Conservation (phyloP, 1,284 basidiomycete genomes). For the Fomitopsis pinicola region DNA sequence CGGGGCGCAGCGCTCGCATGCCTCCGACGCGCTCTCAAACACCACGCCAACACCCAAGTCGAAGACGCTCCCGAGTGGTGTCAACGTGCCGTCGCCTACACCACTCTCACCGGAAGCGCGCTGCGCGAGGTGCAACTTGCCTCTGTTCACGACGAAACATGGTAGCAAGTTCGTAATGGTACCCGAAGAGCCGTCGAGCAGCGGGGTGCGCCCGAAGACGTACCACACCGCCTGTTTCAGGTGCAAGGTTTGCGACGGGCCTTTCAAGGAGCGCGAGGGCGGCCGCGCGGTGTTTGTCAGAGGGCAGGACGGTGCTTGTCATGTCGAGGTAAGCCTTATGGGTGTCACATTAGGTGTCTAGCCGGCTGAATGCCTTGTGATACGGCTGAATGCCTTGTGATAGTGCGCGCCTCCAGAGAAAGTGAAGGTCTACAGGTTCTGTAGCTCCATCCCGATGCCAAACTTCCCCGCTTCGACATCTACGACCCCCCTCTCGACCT, state of each 20-base stretch:
- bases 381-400: no score
- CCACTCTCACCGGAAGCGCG: constrained; percentile 24
- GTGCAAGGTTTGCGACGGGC: constrained; percentile 58
- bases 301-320: constrained; percentile 60
- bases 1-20: not conserved
- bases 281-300: constrained; percentile 68
- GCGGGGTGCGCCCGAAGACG: constrained; percentile 40
- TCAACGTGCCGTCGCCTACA: constrained; percentile 17
- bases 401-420: constrained; percentile 64
- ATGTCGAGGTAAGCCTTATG: constrained; percentile 52
- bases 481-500: constrained; percentile 14
- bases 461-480: constrained; percentile 12
- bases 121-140: constrained; percentile 53
- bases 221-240: constrained; percentile 75
- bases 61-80: constrained; percentile 15
- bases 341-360: not conserved
- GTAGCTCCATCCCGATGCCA: constrained; percentile 22
- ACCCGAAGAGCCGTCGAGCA: constrained; percentile 45
- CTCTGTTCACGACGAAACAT: constrained; percentile 51
- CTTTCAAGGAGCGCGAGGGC: constrained; percentile 55
- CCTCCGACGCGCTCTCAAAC: constrained; percentile 8
- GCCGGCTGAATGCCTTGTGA: no score
- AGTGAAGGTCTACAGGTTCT: constrained; percentile 31
- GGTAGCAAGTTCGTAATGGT: constrained; percentile 64
- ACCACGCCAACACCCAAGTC: constrained; percentile 21